These are phyloP conservation scores for Yamadazyma atlantica DNA, from an alignment of 1,139 yeast species.

Conservation along the genomic window DNA sequence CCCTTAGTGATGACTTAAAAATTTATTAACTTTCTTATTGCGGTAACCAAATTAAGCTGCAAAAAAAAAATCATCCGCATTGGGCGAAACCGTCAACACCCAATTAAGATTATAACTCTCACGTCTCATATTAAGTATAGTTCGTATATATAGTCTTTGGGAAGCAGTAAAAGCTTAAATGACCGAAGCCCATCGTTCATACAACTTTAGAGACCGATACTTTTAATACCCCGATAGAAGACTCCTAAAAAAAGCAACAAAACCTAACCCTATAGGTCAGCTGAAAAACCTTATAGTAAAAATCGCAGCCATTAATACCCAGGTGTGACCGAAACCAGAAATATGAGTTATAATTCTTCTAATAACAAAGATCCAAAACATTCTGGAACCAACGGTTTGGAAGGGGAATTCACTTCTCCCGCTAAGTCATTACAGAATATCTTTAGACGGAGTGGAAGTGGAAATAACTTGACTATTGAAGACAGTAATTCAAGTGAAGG, in stretches of 20 bases:
- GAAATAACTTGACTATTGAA: neutral
- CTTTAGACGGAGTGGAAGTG: constrained; percentile 13
- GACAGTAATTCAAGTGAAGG: constrained; percentile 1
- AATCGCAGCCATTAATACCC: neutral
- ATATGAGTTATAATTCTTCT: neutral
- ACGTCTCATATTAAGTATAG: neutral
- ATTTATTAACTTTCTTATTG: neutral
- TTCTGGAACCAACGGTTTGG: neutral
- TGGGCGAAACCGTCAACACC: constrained; percentile 1
- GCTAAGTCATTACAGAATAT: constrained; percentile 27
- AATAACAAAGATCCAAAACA: neutral
- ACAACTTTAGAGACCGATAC: too few species aligned
- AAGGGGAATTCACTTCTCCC: constrained; percentile 24
- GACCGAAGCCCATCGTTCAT: too few species aligned
- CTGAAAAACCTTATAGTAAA: too few species aligned
- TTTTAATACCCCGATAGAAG: too few species aligned
- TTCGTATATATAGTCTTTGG: neutral
- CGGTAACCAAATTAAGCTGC: constrained; percentile 4
- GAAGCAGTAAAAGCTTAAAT: neutral
- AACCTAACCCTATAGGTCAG: too few species aligned
- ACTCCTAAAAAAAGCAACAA: too few species aligned
- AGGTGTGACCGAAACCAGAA: neutral
- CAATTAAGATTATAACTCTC: neutral
- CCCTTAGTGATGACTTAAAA: neutral
- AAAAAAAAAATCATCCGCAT: constrained; percentile 3